Percentiles rank a stretch among this genome's conserved stretches.
These are phyloP conservation scores for Ophidiomyces ophidiicola DNA, from an alignment of 2,329 filamentous ascomycete species.

Conservation along the genomic window DNA sequence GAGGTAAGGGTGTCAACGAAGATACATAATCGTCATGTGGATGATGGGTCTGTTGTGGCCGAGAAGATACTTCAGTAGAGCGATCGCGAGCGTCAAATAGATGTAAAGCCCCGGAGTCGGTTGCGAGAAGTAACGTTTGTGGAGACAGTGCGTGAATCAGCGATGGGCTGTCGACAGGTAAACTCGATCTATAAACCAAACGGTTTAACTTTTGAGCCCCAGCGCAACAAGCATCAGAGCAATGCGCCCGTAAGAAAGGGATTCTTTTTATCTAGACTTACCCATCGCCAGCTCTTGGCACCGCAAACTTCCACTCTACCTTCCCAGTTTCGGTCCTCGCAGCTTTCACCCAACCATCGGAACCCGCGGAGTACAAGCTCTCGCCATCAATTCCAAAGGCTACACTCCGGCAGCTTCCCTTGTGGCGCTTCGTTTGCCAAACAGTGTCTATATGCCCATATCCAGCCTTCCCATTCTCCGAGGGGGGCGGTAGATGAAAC, in stretches of 20 bases:
- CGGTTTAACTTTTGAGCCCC: background rate
- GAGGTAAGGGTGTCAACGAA: conserved; percentile 69
- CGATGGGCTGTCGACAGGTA: conserved; percentile 57
- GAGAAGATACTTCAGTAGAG: conserved; percentile 42
- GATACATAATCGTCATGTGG: conserved; percentile 92
- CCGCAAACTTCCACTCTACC: conserved; percentile 69
- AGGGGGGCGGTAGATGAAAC: conserved; percentile 55
- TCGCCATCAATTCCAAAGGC: conserved; percentile 68
- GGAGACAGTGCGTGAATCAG: conserved; percentile 74
- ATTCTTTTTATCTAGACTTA: too few relatives aligned
- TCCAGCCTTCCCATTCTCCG: conserved; percentile 45
- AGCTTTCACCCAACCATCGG: conserved; percentile 52
- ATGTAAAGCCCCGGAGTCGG: conserved; percentile 80
- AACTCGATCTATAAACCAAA: background rate
- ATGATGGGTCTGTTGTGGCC: conserved; percentile 65
- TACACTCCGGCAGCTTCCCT: conserved; percentile 79
- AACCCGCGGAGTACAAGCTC: conserved; percentile 49
- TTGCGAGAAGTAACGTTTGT: conserved; percentile 75
- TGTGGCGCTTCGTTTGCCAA: conserved; percentile 83
- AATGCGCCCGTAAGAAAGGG: background rate
- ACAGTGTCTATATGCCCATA: conserved; percentile 65
- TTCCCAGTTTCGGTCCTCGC: conserved; percentile 47
- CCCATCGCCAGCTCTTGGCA: conserved; percentile 45
- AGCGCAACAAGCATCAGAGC: too few relatives aligned
- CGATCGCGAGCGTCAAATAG: conserved; percentile 69